Evolutionary conservation across 148 eudicot genomes (phyloP).

Genomic region (Vaccinium corymbosum): DNA sequence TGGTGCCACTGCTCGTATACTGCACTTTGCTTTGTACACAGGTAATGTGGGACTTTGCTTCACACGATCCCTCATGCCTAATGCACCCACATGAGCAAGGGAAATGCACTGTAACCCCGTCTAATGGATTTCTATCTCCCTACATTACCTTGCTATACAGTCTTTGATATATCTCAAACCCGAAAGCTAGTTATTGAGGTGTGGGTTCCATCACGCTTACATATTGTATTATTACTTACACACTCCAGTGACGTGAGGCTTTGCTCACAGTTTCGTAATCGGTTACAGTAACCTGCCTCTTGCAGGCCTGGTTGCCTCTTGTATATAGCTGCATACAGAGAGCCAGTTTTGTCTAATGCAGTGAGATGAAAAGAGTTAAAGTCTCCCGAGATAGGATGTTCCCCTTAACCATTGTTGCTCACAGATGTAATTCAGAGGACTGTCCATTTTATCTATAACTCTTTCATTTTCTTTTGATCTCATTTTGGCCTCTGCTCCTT

Average conservation of each 20-base stretch:
- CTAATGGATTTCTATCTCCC: neutral
- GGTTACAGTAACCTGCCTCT: neutral
- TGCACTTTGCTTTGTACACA: neutral
- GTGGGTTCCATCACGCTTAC: neutral
- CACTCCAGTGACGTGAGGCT: neutral
- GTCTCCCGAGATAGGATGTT: neutral
- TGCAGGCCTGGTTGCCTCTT: neutral
- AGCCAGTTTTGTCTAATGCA: neutral
- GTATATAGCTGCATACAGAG: neutral
- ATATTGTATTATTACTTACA: neutral
- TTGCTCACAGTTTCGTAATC: neutral
- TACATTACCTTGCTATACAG: neutral
- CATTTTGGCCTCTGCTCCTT: neutral
- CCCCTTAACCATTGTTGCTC: constrained; percentile 1
- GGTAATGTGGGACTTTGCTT: neutral
- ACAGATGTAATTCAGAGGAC: neutral
- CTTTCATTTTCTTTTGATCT: neutral
- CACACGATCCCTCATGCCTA: neutral
- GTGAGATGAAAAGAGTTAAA: neutral
- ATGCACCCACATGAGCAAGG: neutral
- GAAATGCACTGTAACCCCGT: neutral
- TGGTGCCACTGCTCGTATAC: too few relatives aligned
- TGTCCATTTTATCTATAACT: neutral
- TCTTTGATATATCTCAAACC: neutral
- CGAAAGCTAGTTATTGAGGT: neutral